These are phyloP conservation scores for Rhodotorula kratochvilovae DNA, from an alignment of 768 basidiomycete genomes.

Conservation along the genomic window DNA sequence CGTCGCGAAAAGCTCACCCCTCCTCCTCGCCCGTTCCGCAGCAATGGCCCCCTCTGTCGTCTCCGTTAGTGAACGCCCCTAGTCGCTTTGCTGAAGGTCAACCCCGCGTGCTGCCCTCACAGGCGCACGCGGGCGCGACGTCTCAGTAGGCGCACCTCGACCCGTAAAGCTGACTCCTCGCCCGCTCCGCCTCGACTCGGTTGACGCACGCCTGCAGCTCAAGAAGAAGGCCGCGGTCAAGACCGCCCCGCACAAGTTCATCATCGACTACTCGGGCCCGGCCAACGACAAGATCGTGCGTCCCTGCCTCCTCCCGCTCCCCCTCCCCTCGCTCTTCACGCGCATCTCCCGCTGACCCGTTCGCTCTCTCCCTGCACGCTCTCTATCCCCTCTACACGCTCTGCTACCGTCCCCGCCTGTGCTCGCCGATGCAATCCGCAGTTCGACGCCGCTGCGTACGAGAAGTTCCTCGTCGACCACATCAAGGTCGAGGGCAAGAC, in stretches of 20 bases:
- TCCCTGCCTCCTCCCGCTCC: not conserved
- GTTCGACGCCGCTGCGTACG: conserved; percentile 44
- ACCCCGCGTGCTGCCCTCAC: not conserved
- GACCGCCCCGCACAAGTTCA: conserved; percentile 61
- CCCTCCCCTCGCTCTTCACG: too few species aligned
- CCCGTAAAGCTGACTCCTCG: not conserved
- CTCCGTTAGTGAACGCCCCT: conserved; percentile 16
- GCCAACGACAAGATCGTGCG: conserved; percentile 54
- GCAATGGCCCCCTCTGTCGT: conserved; percentile 38
- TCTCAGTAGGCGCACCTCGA: conserved; percentile 34
- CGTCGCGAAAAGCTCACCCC: not conserved
- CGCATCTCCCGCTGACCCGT: too few species aligned
- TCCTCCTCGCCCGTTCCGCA: not conserved
- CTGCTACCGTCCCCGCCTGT: too few species aligned
- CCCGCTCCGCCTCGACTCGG: not conserved
- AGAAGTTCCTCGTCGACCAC: conserved; percentile 71
- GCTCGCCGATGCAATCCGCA: not conserved
- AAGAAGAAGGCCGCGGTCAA: conserved; percentile 51
- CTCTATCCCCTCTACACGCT: not conserved
- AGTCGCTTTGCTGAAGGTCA: conserved; percentile 32
- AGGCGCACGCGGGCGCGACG: not conserved
- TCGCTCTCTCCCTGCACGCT: not conserved
- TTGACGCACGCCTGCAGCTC: not conserved
- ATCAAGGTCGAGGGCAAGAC: conserved; percentile 90
- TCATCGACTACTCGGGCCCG: conserved; percentile 79